These are phyloP conservation scores for Penicillium thymicola DNA, from an alignment of 2,329 filamentous ascomycete species.

Conservation along the genomic window DNA sequence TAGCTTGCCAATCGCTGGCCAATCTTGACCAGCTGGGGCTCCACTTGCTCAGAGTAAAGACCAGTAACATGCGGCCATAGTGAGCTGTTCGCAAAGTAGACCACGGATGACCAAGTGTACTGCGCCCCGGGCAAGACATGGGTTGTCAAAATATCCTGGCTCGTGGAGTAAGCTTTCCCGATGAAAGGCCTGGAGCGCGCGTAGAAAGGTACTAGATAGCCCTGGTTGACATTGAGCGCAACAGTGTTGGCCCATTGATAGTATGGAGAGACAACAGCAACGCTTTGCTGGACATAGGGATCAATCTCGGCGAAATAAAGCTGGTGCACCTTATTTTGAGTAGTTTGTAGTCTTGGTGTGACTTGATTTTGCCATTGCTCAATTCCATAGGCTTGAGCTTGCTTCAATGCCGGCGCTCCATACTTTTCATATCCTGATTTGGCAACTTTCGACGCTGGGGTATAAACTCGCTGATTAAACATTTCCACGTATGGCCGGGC, in stretches of 20 bases:
- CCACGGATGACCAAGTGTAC: constrained; percentile 67
- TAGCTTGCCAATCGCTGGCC: constrained; percentile 75
- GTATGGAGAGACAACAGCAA: constrained; percentile 64
- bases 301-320: constrained; percentile 70
- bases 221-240: constrained; percentile 21
- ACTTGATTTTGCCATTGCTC: constrained; percentile 76
- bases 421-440: constrained; percentile 63
- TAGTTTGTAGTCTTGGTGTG: constrained; percentile 68
- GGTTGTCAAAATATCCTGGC: constrained; percentile 64
- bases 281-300: constrained; percentile 67
- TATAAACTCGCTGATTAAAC: constrained; percentile 60
- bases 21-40: constrained; percentile 91
- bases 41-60: constrained; percentile 86
- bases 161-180: constrained; percentile 62
- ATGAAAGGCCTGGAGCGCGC: constrained; percentile 70
- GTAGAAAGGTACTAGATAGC: constrained; percentile 73
- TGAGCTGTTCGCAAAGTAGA: constrained; percentile 68
- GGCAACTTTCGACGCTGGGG: constrained; percentile 64
- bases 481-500: constrained; percentile 68
- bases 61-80: constrained; percentile 78
- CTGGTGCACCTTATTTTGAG: constrained; percentile 58
- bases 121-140: constrained; percentile 70
- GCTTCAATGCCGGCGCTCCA: constrained; percentile 68
- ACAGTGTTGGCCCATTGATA: constrained; percentile 69
- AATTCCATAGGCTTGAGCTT: constrained; percentile 63